Conservation (phyloP, 176 grass and related monocot species). For the Bromus sterilis region DNA sequence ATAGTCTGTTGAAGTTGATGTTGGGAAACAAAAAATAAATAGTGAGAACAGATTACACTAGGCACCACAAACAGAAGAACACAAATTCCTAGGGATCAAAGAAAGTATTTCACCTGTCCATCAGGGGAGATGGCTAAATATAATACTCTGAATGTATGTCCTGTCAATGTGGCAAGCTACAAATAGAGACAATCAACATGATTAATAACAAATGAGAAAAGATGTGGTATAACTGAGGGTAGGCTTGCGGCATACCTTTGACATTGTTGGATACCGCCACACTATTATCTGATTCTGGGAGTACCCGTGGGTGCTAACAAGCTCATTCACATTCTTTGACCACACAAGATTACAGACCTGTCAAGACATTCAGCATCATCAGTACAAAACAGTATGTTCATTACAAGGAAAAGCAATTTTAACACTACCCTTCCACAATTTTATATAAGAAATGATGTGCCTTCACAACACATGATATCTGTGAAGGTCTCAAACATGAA, state of each 20-base stretch:
- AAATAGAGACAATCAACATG: not conserved
- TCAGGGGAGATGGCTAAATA: slow-evolving; percentile 97
- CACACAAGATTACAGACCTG: slow-evolving; percentile 98
- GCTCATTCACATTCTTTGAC: slow-evolving; percentile 99
- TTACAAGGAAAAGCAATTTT: not conserved
- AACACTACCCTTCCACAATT: not conserved
- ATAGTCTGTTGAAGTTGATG: slow-evolving; percentile 60
- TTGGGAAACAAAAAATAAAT: not conserved
- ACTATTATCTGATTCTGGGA: slow-evolving; percentile 99
- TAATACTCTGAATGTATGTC: slow-evolving; percentile 83
- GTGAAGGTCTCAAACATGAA: not conserved
- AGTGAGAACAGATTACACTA: not conserved
- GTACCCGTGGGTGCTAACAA: slow-evolving; percentile 95
- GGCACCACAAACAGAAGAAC: not conserved
- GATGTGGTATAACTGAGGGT: not conserved
- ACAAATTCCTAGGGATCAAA: not conserved
- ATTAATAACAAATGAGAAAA: not conserved
- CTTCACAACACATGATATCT: not conserved
- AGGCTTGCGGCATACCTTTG: slow-evolving; percentile 49
- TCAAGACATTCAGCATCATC: not conserved
- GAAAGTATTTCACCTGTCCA: slow-evolving; percentile 61
- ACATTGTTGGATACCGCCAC: slow-evolving; percentile 98
- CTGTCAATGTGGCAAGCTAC: slow-evolving; percentile 89
- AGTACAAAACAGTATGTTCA: too few relatives aligned
- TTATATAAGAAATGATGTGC: not conserved